Base-by-base conservation (phyloP, 768 basidiomycete species). In the Infundibulicybe gibba region DNA sequence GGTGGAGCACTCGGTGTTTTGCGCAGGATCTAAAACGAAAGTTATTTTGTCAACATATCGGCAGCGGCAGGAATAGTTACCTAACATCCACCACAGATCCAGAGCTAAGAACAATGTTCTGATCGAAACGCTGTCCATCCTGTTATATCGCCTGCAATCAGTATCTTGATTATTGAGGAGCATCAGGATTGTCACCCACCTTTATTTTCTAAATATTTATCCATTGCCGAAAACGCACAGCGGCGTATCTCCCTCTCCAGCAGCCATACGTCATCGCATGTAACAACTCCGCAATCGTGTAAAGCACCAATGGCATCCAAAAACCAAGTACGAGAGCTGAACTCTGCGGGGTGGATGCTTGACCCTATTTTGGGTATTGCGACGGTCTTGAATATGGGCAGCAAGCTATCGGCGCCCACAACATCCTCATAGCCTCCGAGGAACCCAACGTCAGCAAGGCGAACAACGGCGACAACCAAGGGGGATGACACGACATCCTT, bases 181-280 rank as follows among this genome's bases (percentile, higher is more conserved):
- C 4, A 8, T 11, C 16, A 35, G 11, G 43, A 39, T 35, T 4
- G 32, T 30, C 20, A 52, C 55, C 34, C 49, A 72, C 74, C 74
- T 62, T 69, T 67, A 49, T 69, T 71, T 45, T 74, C 68, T 43
- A 75, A 38, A 60, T 72, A 77, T 46, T 61, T 66, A 52, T 75
- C 75, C 75, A 77, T 77, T 45, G 74, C 73, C 17, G 63, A 64
- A 54, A 77, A 77, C 30, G 72, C 72, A 54, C 66, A 72, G 32
- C 70, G 57, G 49, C 70, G 58, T 15, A 77, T 67, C 56, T 77
- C 75, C 50, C 74, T 59, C 60, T 77, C 75, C 19, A 77, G 55
- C 20, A 72, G 47, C 72, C 71, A 72, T 16, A 68, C 70, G 64
- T 77, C 75, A 43, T 75, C 71, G 55, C 75, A 77, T 33, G 67